phyloP scores from a whole-genome alignment of 768 basidiomycete species.

The Pisolithus sp. region DNA sequence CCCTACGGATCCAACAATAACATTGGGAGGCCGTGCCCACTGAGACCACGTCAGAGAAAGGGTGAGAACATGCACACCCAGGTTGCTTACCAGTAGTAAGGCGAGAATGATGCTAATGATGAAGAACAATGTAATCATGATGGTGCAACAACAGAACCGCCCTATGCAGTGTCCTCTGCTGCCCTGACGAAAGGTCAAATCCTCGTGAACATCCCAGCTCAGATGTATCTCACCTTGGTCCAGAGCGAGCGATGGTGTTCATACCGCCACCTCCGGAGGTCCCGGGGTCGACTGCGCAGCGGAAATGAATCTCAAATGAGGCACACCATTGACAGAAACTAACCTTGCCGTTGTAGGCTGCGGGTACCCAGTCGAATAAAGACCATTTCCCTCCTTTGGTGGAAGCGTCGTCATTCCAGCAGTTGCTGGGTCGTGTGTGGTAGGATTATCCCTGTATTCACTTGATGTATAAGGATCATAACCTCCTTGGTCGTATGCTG shows the following conservation, averaged over 20 bases:
- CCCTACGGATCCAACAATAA: slow-evolving; percentile 48
- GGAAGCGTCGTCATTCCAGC: slow-evolving; percentile 8
- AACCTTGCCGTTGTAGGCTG: slow-evolving; percentile 24
- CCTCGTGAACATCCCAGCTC: neutral
- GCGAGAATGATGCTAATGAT: slow-evolving; percentile 59
- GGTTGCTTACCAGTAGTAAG: slow-evolving; percentile 53
- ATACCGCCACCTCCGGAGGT: slow-evolving; percentile 46
- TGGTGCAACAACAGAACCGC: slow-evolving; percentile 69
- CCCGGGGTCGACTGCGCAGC: slow-evolving; percentile 15
- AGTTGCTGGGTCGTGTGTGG: slow-evolving; percentile 11
- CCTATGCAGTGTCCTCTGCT: slow-evolving; percentile 54
- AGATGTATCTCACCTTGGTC: slow-evolving; percentile 44
- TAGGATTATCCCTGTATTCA: slow-evolving; percentile 36
- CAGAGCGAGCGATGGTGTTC: slow-evolving; percentile 60
- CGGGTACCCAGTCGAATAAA: slow-evolving; percentile 40
- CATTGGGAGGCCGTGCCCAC: slow-evolving; percentile 75
- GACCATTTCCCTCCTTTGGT: slow-evolving; percentile 30
- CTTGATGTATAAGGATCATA: slow-evolving; percentile 20
- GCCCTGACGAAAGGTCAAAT: slow-evolving; percentile 36
- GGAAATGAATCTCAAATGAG: neutral
- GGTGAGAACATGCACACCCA: slow-evolving; percentile 1
- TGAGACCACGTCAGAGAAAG: slow-evolving; percentile 21
- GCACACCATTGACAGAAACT: slow-evolving; percentile 7
- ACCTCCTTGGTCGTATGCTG: slow-evolving; percentile 47
- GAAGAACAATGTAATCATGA: slow-evolving; percentile 60